Conservation (phyloP, 345 rosid species). For the Melaleuca quinquenervia region DNA sequence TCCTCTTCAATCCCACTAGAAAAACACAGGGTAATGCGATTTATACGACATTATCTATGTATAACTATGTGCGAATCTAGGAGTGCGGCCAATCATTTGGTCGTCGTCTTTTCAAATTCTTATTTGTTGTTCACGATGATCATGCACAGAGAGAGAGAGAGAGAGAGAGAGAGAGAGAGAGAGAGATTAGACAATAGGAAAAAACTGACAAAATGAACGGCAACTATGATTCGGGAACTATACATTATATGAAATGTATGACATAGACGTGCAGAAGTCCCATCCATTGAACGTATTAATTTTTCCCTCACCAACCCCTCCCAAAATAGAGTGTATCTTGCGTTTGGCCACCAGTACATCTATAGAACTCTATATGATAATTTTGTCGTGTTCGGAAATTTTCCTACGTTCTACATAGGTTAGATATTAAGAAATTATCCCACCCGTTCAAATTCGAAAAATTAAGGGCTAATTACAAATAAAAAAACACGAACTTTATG, state of each 20-base stretch:
- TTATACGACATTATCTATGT: not conserved
- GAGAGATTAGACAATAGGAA: not conserved
- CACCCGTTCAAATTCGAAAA: not conserved
- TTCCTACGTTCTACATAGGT: not conserved
- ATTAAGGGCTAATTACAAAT: no score
- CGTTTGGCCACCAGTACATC: not conserved
- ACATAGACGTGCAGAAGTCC: not conserved
- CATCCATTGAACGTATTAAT: not conserved
- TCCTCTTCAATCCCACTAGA: not conserved
- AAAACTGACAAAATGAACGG: not conserved
- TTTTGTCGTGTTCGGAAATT: not conserved
- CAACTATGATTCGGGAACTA: not conserved
- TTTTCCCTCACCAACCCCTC: not conserved
- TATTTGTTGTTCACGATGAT: not conserved
- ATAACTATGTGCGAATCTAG: not conserved
- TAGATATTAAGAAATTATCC: not conserved
- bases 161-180: no score
- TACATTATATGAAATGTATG: not conserved
- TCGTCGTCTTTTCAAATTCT: not conserved
- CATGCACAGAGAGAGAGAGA: no score
- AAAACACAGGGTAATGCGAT: not conserved
- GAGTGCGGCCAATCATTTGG: not conserved
- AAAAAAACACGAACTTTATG: no score
- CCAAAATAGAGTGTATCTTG: not conserved
- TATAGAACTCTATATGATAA: not conserved